Conservation (phyloP, 805 yeast genomes). For the Lachancea mirantina region DNA sequence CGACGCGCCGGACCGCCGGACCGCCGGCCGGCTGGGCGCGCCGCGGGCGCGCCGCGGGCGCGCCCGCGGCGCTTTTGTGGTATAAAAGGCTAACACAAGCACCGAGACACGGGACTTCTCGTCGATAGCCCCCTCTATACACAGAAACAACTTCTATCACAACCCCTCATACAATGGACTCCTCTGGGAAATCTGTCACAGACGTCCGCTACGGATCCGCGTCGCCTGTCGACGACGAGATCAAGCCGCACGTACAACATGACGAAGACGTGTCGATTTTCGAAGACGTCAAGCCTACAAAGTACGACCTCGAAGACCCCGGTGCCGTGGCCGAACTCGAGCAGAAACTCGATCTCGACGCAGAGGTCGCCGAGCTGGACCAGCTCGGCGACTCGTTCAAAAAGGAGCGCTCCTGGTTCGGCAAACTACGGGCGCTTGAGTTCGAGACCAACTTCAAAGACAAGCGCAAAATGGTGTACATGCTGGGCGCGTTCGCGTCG, state of each 20-base stretch:
- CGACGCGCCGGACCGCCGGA: too few species aligned
- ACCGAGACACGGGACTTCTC: too few species aligned
- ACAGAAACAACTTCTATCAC: too few species aligned
- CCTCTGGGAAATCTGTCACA: neutral
- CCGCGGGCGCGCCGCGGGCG: too few species aligned
- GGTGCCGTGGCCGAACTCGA: conserved; percentile 4
- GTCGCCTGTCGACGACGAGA: conserved; percentile 3
- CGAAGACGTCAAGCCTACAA: conserved; percentile 4
- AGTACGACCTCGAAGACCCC: conserved; percentile 4
- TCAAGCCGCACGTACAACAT: conserved; percentile 2
- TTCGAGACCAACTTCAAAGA: conserved; percentile 34
- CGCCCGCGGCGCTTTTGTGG: too few species aligned
- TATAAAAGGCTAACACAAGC: too few species aligned
- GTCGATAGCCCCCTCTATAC: too few species aligned
- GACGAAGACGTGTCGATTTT: conserved; percentile 8
- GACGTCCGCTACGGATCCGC: neutral
- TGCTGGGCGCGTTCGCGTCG: conserved; percentile 52
- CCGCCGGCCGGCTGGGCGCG: too few species aligned
- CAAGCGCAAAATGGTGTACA: conserved; percentile 39
- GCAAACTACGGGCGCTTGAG: conserved; percentile 34
- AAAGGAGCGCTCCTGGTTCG: conserved; percentile 31
- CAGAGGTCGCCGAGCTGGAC: conserved; percentile 34
- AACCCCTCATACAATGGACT: too few species aligned
- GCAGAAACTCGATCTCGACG: conserved; percentile 29
- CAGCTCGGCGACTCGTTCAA: conserved; percentile 20